Base-by-base conservation (phyloP, 768 basidiomycete genomes). In the Coprinopsis marcescibilis region DNA sequence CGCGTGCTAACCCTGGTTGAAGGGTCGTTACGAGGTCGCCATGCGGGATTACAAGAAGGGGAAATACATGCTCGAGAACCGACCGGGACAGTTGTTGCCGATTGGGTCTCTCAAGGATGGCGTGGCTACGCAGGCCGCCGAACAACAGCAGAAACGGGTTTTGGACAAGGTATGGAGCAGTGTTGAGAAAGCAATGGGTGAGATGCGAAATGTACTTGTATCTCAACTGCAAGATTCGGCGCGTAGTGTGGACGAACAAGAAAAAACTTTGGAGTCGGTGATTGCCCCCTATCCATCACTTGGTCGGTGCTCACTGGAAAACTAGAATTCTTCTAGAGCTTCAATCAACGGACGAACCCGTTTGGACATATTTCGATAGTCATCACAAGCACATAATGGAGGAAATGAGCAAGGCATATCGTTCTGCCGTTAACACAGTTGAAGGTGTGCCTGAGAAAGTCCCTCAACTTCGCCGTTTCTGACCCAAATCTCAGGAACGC, bases 11-110 rank as follows among this genome's bases (percentile, higher is more conserved):
- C 38, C 30, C 30, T 19, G 33, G 30, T n/a, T 49, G 11, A 56
- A 96, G 92, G 91, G 92, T 12, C 87, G 88, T 45, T 98, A 94
- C 61, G 96, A 98, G 48, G 80, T 85, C 26, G 95, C 94, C 0
- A 71, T 99, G 58, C 80, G 92, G 15, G 93, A 96, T 55, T 99
- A 98, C 71, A 95, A 95, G 68, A 97, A 96, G 63, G 96, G 95
- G 17, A 90, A 92, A 53, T 83, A 87, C 64, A 71, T 97, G 23
- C 75, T 95, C 35, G 88, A 93, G 58, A 85, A 88, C 7, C 80
- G 90, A n/a, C 89, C 93, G 0, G 85, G 84, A 0, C 91, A 92
- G 58, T 71, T 92, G 2, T 69, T 90, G 2, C 85, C 91, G 2
- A 73, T 80, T 15, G 84, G 78, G 25, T 74, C 71, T 7, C 65